A percentile compares a stretch with the other conserved stretches of the same genome.
These are phyloP conservation scores for Paracoccidioides lutzii DNA, from an alignment of 2,329 filamentous ascomycete genomes.

Conservation along the genomic window DNA sequence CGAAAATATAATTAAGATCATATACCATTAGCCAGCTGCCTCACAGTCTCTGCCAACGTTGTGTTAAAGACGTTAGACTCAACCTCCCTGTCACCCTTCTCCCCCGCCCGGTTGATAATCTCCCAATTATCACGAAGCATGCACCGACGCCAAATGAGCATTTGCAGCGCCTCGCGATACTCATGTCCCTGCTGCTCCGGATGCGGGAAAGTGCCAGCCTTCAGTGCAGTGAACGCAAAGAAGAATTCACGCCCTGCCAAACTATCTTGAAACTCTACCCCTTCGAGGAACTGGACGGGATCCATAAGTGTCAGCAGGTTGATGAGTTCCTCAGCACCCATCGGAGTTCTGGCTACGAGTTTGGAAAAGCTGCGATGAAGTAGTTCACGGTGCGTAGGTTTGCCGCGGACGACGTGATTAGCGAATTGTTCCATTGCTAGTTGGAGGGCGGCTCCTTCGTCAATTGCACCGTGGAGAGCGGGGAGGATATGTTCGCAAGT, in stretches of 20 bases:
- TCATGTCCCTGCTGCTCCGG: slow-evolving; percentile 31
- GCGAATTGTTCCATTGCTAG: slow-evolving; percentile 58
- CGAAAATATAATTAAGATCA: slow-evolving; percentile 14
- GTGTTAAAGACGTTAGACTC: slow-evolving; percentile 51
- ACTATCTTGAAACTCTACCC: slow-evolving; percentile 33
- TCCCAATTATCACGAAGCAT: slow-evolving; percentile 78
- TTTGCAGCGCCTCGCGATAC: slow-evolving; percentile 43
- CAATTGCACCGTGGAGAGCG: slow-evolving; percentile 58
- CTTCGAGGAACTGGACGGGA: slow-evolving; percentile 31
- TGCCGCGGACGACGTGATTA: slow-evolving; percentile 42
- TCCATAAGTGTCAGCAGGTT: slow-evolving; percentile 67
- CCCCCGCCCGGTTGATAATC: slow-evolving; percentile 60
- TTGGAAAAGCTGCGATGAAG: slow-evolving; percentile 58
- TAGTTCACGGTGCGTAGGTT: slow-evolving; percentile 54
- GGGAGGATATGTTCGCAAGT: slow-evolving; percentile 60
- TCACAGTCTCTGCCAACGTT: slow-evolving; percentile 54
- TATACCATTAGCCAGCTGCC: slow-evolving; percentile 52
- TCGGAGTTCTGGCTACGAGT: slow-evolving; percentile 57
- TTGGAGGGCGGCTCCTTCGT: slow-evolving; percentile 64
- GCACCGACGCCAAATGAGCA: slow-evolving; percentile 76
- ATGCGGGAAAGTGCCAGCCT: slow-evolving; percentile 42
- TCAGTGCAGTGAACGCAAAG: slow-evolving; percentile 49
- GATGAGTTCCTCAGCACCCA: slow-evolving; percentile 43
- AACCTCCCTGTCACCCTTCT: slow-evolving; percentile 58
- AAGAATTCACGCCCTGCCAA: slow-evolving; percentile 54